phyloP scores from a whole-genome alignment of 768 basidiomycete genomes.

The Solioccasus polychromus region DNA sequence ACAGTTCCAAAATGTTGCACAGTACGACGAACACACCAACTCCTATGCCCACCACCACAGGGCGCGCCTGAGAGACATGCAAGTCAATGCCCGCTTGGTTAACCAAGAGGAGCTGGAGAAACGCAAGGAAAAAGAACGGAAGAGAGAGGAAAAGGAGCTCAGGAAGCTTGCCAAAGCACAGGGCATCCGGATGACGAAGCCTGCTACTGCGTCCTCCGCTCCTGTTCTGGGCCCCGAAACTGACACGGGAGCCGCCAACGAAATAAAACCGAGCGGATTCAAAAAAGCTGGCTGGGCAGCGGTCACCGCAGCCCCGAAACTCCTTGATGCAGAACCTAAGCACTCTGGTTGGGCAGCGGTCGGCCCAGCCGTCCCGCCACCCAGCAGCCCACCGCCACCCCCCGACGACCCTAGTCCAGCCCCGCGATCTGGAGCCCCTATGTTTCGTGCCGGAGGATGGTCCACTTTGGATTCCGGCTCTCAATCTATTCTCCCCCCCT shows the following conservation, averaged over 20 bases:
- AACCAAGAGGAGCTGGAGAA: conserved; percentile 66
- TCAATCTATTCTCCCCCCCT: conserved; percentile 22
- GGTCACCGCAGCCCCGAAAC: conserved; percentile 15
- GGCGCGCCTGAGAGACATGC: conserved; percentile 79
- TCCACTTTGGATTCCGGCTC: conserved; percentile 57
- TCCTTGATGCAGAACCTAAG: conserved; percentile 9
- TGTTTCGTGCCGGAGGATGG: conserved; percentile 65
- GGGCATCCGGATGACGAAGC: conserved; percentile 63
- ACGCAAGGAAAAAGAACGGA: conserved; percentile 82
- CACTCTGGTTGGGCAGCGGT: conserved; percentile 16
- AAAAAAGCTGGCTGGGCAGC: conserved; percentile 54
- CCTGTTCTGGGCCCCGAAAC: conserved; percentile 17
- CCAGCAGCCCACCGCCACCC: conserved; percentile 14
- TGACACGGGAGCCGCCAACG: conserved; percentile 13
- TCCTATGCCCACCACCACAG: conserved; percentile 88
- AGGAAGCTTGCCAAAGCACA: conserved; percentile 80
- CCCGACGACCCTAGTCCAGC: conserved; percentile 7
- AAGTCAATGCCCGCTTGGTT: conserved; percentile 65
- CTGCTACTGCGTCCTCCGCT: conserved; percentile 16
- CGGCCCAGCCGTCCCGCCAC: conserved; percentile 23
- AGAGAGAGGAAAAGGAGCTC: conserved; percentile 81
- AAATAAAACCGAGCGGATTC: conserved; percentile 27
- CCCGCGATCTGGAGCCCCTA: conserved; percentile 32
- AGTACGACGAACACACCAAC: conserved; percentile 88
- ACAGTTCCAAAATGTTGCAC: conserved; percentile 82